Percentiles rank a stretch among this genome's conserved stretches.
Evolutionary conservation across 176 grass and related monocot genomes (phyloP).

Genomic region (Elaeis guineensis): DNA sequence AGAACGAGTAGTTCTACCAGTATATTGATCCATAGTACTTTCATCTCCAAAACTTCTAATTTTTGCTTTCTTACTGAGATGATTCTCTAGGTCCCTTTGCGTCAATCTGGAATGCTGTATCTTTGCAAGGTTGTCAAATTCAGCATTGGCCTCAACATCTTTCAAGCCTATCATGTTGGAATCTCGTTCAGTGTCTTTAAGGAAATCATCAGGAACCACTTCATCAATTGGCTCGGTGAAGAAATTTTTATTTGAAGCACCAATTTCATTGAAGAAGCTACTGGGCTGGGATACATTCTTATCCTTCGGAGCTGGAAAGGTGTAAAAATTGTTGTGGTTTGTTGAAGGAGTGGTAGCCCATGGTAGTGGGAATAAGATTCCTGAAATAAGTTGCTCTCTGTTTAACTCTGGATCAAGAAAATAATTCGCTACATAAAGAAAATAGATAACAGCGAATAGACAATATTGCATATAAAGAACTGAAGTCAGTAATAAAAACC

Average conservation of each 20-base stretch:
- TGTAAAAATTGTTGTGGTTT: constrained; percentile 27
- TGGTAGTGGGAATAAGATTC: constrained; percentile 31
- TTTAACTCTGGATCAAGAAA: too few species aligned
- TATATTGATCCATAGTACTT: constrained; percentile 4
- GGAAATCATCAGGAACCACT: constrained; percentile 18
- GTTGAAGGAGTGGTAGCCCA: constrained; percentile 45
- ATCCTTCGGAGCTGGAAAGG: constrained; percentile 15
- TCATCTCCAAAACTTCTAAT: constrained; percentile 14
- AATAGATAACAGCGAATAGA: too few species aligned
- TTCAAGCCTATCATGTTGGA: constrained; percentile 25
- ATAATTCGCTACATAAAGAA: too few species aligned
- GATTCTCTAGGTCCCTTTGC: constrained; percentile 33
- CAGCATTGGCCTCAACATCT: constrained; percentile 22
- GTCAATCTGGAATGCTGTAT: constrained; percentile 61
- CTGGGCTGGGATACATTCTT: constrained; percentile 8
- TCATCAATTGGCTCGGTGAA: constrained; percentile 18
- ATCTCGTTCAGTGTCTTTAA: constrained; percentile 27
- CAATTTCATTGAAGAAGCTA: constrained; percentile 19
- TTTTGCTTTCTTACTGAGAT: constrained; percentile 19
- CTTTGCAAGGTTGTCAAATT: constrained; percentile 27
- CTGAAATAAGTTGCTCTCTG: background rate
- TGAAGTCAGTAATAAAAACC: too few species aligned
- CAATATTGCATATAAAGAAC: too few species aligned
- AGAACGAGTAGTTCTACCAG: constrained; percentile 12
- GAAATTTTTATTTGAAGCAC: constrained; percentile 28